Base-by-base conservation (phyloP, 352 stramenopile species). In the Pythium pyrilobum region DNA sequence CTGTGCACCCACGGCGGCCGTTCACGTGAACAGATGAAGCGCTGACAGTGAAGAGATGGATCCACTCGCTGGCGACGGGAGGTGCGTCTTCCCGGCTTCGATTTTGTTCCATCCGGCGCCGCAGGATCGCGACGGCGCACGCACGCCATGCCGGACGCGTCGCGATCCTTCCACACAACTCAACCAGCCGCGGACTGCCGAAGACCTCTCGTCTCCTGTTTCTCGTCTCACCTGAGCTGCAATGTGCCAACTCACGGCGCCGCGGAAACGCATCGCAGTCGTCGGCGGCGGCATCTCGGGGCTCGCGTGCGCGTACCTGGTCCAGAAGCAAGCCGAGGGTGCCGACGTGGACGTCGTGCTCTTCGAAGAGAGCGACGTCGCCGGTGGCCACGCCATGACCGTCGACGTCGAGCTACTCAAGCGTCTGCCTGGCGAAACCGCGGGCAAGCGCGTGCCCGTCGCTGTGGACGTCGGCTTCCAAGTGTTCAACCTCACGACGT, bases 401-500 rank as follows among this genome's bases (percentile, higher is more conserved):
- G 55, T 68, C 24, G 46, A 72, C 29, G 32, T 77, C 12, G 61
- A 72, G 39, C 45, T 71, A 32, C 18, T 40, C 29, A 59, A 69
- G 41, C 57, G 44, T 54, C 71, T 37, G 8, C 34, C 49, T 2
- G 43, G 43, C 7, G 41, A 52, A 11, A 13, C 27, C 7, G n/a
- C 11, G 0, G 31, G 31, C 1, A 36, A 39, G 36, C 36, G 31
- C 9, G 57, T 65, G 28, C 43, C 20, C 3, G 57, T 65, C 5
- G 34, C 50, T 15, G 57, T 96, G 15, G 89, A 97, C 63, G 87
- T 92, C 21, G 87, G 87, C 5, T 96, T 96, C 60, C 95, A 96
- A 80, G 87, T 96, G n/a, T 97, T 89, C 62, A 96, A 96, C 56
- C 51, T 80, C n/a, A 61, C 62, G 10, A 96, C 95, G 57, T 97